phyloP scores from a whole-genome alignment of 345 rosid species.

The Pistacia vera region DNA sequence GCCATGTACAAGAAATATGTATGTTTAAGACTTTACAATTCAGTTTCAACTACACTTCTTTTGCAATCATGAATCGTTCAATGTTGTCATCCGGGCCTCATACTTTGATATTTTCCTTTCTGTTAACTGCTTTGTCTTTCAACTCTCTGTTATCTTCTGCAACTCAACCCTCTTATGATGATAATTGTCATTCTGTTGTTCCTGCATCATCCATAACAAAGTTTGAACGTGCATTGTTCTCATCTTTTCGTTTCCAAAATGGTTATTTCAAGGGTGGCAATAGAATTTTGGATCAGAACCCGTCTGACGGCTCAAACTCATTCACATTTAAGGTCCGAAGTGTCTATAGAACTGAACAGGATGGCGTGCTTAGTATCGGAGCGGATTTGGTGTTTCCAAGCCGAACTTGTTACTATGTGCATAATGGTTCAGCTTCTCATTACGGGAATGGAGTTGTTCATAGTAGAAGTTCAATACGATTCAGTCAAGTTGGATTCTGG shows the following conservation, averaged over 20 bases:
- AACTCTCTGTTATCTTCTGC: conserved; percentile 12
- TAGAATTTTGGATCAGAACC: background rate
- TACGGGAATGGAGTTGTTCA: background rate
- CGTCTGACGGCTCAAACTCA: background rate
- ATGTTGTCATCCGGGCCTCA: background rate
- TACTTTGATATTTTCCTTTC: conserved; percentile 1
- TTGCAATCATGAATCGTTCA: background rate
- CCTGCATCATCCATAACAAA: conserved; percentile 18
- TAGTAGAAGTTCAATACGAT: background rate
- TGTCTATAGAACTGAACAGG: conserved; percentile 13
- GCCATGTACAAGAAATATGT: too few species aligned
- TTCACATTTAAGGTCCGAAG: background rate
- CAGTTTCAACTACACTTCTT: background rate
- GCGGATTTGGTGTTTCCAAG: conserved; percentile 9
- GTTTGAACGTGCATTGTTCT: background rate
- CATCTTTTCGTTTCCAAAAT: background rate
- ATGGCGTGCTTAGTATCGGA: conserved; percentile 24
- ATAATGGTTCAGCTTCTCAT: background rate
- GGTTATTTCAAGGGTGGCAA: conserved; percentile 25
- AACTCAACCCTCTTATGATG: conserved; percentile 19
- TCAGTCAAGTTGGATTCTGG: conserved; percentile 51
- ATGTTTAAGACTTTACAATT: background rate
- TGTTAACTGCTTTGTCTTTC: background rate
- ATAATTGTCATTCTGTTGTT: conserved; percentile 33
- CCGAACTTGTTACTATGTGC: background rate